Conservation (phyloP, 192 early-diverging fungal genomes). For the Linnemannia exigua region DNA sequence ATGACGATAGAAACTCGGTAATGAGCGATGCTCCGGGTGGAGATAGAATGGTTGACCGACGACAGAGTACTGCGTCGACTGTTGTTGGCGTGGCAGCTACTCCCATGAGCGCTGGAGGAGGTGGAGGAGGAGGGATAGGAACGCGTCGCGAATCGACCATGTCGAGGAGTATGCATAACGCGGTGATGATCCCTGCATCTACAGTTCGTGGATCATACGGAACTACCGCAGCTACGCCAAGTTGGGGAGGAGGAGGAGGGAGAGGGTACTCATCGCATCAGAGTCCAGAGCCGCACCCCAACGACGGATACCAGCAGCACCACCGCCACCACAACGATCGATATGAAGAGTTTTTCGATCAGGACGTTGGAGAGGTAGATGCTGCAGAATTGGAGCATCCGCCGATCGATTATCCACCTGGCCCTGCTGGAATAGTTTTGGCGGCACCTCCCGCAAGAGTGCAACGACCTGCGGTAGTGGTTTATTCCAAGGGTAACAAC, state of each 20-base stretch:
- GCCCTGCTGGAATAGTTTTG: neutral
- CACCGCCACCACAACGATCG: neutral
- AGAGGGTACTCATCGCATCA: neutral
- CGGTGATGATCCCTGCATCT: constrained; percentile 9
- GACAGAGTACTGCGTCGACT: neutral
- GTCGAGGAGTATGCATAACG: constrained; percentile 7
- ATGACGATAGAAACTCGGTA: neutral
- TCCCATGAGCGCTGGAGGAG: neutral
- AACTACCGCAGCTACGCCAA: neutral
- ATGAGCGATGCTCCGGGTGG: neutral
- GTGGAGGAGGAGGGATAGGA: neutral
- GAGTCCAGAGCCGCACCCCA: neutral
- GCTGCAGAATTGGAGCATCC: neutral
- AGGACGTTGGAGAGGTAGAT: neutral
- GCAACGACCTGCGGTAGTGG: neutral
- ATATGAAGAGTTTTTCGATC: constrained; percentile 3
- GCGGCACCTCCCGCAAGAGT: neutral
- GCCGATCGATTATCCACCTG: neutral
- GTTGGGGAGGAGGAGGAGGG: neutral
- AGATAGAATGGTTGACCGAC: neutral
- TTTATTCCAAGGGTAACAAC: neutral
- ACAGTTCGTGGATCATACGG: neutral
- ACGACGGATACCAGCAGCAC: neutral
- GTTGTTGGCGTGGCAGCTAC: neutral
- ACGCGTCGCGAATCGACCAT: neutral